Percentiles rank a stretch among this genome's conserved stretches.
phyloP scores from a whole-genome alignment of 257 asterid genomes.

The Scutellaria baicalensis region DNA sequence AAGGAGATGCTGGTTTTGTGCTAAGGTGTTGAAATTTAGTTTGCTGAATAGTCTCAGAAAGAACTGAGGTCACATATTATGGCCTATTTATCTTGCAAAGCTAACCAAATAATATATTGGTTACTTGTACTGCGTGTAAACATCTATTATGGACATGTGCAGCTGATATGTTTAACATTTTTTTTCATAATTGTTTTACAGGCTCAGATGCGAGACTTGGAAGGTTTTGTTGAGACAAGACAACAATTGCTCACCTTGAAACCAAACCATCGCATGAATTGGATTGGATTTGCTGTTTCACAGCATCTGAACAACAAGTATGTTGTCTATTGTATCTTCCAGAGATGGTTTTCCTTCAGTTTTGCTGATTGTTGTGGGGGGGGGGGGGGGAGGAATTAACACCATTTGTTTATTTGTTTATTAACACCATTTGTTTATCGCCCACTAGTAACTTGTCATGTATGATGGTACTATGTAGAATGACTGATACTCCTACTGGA shows the following conservation, averaged over 20 bases:
- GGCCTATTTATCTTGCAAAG: not conserved
- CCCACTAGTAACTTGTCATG: not conserved
- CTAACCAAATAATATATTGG: not conserved
- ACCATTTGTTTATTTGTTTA: conserved; percentile 1
- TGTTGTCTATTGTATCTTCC: not conserved
- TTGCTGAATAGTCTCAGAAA: not conserved
- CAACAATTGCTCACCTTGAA: conserved; percentile 89
- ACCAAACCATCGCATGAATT: conserved; percentile 98
- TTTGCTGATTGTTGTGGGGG: conserved; percentile 2
- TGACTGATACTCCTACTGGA: not conserved
- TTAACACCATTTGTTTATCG: not conserved
- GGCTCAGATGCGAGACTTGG: conserved; percentile 99
- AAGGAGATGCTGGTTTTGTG: too few relatives aligned
- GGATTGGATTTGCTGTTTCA: conserved; percentile 98
- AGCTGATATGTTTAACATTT: conserved; percentile 15
- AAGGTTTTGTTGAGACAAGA: conserved; percentile 96
- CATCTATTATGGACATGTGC: not conserved
- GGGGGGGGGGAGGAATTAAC: not conserved
- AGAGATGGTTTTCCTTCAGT: not conserved
- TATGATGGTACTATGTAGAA: not conserved
- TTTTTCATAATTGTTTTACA: conserved; percentile 27
- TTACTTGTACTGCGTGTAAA: not conserved
- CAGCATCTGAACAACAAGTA: conserved; percentile 92
- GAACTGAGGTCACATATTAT: not conserved
- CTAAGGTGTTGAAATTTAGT: too few relatives aligned